These are phyloP conservation scores for Podospora appendiculata DNA, from an alignment of 495 filamentous ascomycete genomes.

Conservation along the genomic window DNA sequence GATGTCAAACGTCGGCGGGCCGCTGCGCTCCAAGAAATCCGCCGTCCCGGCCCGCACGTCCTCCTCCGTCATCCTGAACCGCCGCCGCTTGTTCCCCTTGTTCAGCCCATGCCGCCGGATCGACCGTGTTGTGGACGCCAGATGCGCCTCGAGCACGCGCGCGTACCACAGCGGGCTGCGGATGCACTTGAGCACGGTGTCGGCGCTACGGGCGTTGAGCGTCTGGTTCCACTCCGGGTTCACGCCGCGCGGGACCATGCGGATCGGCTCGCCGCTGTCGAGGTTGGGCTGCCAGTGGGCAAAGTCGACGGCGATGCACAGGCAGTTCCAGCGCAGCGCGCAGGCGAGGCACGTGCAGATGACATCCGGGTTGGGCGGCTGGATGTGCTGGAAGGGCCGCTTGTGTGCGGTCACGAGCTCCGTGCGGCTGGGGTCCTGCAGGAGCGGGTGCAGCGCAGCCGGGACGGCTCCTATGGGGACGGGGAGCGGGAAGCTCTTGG, in stretches of 20 bases:
- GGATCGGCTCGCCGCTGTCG: conserved; percentile 42
- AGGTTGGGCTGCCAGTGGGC: conserved; percentile 45
- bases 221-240: conserved; percentile 37
- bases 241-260: conserved; percentile 37
- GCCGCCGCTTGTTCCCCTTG: conserved; percentile 34
- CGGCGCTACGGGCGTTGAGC: conserved; percentile 29
- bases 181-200: conserved; percentile 34
- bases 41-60: conserved; percentile 36
- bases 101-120: conserved; percentile 41
- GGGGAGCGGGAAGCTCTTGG: conserved; percentile 41
- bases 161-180: conserved; percentile 39
- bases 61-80: conserved; percentile 40
- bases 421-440: conserved; percentile 29
- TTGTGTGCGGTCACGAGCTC: conserved; percentile 29
- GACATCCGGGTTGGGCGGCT: conserved; percentile 24
- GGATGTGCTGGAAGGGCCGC: conserved; percentile 42
- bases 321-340: conserved; percentile 42
- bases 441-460: conserved; percentile 17
- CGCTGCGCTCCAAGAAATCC: conserved; percentile 36
- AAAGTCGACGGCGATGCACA: conserved; percentile 45
- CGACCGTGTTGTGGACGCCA: conserved; percentile 39
- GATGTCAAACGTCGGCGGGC: conserved; percentile 40
- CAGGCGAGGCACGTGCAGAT: conserved; percentile 48
- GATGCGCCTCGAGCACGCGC: conserved; percentile 41
- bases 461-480: conserved; percentile 33